These are phyloP conservation scores for Podospora sp. DNA, from an alignment of 495 filamentous ascomycete species.

Conservation along the genomic window DNA sequence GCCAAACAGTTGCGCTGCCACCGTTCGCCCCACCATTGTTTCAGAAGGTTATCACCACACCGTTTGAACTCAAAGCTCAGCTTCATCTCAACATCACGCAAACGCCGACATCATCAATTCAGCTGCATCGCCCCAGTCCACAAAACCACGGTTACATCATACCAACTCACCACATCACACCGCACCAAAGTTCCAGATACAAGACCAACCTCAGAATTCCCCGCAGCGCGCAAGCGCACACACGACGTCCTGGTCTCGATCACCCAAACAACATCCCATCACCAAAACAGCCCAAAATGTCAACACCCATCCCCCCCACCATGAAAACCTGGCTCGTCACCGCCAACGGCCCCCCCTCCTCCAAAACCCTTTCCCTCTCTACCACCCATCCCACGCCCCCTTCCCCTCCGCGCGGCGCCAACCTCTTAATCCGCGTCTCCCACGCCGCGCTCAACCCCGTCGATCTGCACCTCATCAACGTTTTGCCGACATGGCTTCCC, in stretches of 20 bases:
- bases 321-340: slow-evolving; percentile 28
- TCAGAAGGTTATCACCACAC: slow-evolving; percentile 7
- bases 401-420: slow-evolving; percentile 6
- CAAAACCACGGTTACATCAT: not conserved
- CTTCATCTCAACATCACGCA: not conserved
- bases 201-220: too few relatives aligned
- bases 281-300: not conserved
- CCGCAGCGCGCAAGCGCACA: too few relatives aligned
- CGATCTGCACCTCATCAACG: slow-evolving; percentile 38
- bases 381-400: slow-evolving; percentile 16
- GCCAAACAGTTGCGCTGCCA: not conserved
- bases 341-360: slow-evolving; percentile 25
- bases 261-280: not conserved
- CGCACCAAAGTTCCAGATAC: not conserved
- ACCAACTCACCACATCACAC: not conserved
- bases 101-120: not conserved
- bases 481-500: slow-evolving; percentile 38
- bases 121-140: not conserved
- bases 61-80: not conserved
- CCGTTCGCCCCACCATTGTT: slow-evolving; percentile 8
- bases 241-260: too few relatives aligned
- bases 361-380: slow-evolving; percentile 14
- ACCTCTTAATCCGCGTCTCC: slow-evolving; percentile 43
- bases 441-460: slow-evolving; percentile 49
- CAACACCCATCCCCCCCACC: slow-evolving; percentile 18